Percentiles rank a stretch among this genome's conserved stretches.
phyloP scores from a whole-genome alignment of 2,329 filamentous ascomycete genomes.

The Aspergillus oerlinghausenensis region DNA sequence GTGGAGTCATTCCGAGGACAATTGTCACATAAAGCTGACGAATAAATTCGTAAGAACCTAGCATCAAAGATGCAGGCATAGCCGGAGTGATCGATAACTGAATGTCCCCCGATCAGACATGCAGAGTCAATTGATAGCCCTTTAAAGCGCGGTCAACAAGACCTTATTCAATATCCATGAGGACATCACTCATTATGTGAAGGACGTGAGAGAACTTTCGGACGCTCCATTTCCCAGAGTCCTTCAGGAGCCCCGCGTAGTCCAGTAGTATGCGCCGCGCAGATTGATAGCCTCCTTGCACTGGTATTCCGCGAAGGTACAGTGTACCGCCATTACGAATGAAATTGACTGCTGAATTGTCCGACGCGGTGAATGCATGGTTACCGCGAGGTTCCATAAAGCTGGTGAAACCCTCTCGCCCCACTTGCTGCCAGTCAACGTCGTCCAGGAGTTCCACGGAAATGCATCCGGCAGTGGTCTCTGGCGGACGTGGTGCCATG shows the following conservation, averaged over 20 bases:
- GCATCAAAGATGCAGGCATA: background rate
- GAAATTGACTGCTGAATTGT: slow-evolving; percentile 38
- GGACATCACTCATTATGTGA: slow-evolving; percentile 52
- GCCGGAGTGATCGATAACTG: background rate
- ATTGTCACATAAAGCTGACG: background rate
- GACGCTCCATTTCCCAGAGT: slow-evolving; percentile 49
- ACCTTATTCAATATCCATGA: slow-evolving; percentile 33
- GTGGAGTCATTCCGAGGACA: background rate
- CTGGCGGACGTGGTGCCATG: slow-evolving; percentile 35
- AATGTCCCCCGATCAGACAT: background rate
- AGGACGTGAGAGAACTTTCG: slow-evolving; percentile 49
- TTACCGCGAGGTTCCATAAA: slow-evolving; percentile 32
- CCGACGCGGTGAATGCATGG: slow-evolving; percentile 22
- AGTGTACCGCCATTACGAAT: slow-evolving; percentile 48
- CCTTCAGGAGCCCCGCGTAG: slow-evolving; percentile 50
- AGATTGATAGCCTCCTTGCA: slow-evolving; percentile 48
- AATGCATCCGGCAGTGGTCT: slow-evolving; percentile 20
- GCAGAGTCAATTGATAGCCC: background rate
- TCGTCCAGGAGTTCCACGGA: slow-evolving; percentile 46
- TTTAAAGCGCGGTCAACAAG: background rate
- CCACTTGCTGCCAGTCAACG: slow-evolving; percentile 47
- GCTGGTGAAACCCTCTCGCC: slow-evolving; percentile 43
- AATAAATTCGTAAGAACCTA: background rate
- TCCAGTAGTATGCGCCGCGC: slow-evolving; percentile 50
- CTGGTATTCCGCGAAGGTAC: slow-evolving; percentile 45